Base-by-base conservation (phyloP, 495 filamentous ascomycete species). In the Aspergillus hancockii region DNA sequence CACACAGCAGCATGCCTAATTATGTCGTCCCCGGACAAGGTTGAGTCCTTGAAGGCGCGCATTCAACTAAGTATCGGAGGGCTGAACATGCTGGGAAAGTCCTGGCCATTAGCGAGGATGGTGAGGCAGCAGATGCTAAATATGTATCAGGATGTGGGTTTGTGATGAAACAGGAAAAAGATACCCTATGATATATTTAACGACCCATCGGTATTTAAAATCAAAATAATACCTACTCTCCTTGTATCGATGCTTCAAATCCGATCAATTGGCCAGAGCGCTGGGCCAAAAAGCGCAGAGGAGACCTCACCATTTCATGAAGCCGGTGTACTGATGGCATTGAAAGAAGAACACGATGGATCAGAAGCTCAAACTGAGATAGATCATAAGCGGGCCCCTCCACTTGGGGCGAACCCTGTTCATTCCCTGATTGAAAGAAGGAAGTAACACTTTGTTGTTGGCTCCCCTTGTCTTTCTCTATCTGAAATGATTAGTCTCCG, bases 11-110 rank as follows among this genome's bases (percentile, higher is more conserved):
- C 75, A 77, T 81, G 0, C 79, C 57, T 80, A 80, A 55, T 84
- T 83, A 76, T 82, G 74, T 10, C 81, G 64, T 34, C 52, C 2
- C 23, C 52, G 79, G 82, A 83, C 40, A 81, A 84, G 45, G 82
- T 84, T 62, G 83, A 88, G 22, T 66, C 72, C 4, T 75, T 82
- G 36, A 87, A 87, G 54, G 84, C 88, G 65, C 80, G 81, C 54
- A 87, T 91, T 58, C 83, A 84, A 9, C 79, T 93, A 34, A 88
- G 87, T 52, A 85, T 89, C 31, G 90, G 90, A 28, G 89, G 83
- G 9, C 77, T 94, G 58, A 87, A 87, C 66, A 80, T 80, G 31
- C 71, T 92, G 0, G 85, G 81, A 56, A 72, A 75, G 49, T 80
- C 87, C 5, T 94, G 90, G 90, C 82, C 85, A 56, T 78, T 89